These are phyloP conservation scores for Phyllostachys edulis DNA, from an alignment of 176 grass and related monocot species.

Conservation along the genomic window DNA sequence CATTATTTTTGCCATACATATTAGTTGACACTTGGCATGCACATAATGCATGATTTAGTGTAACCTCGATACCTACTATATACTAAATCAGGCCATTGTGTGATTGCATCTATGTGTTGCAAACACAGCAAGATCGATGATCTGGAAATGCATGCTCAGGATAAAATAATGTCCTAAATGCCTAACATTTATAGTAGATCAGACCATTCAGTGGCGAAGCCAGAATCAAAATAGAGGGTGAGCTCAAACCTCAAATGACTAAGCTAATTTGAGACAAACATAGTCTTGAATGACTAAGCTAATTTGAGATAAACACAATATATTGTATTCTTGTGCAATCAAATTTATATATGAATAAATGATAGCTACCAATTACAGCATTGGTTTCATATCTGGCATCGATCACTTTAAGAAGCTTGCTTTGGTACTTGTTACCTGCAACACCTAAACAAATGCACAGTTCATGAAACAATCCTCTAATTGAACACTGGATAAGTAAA, in stretches of 20 bases:
- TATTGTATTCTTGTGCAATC: no score
- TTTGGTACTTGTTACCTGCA: background rate
- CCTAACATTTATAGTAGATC: background rate
- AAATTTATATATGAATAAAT: background rate
- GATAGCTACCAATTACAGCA: background rate
- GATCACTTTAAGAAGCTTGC: conserved; percentile 91
- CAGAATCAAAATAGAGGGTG: no score
- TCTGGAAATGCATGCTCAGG: background rate
- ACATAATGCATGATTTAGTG: background rate
- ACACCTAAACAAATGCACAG: no score
- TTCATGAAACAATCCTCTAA: conserved; percentile 27
- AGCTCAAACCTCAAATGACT: no score
- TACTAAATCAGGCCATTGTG: background rate
- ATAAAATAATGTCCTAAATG: background rate
- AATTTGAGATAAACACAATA: no score
- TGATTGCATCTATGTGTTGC: background rate
- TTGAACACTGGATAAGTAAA: background rate
- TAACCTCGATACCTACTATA: background rate
- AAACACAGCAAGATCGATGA: background rate
- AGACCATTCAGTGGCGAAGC: background rate
- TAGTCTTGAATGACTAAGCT: no score
- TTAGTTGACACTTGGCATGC: background rate
- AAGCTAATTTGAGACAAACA: no score
- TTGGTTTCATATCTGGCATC: conserved; percentile 61
- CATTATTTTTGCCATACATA: background rate